Conservation (phyloP, 768 basidiomycete genomes). For the Phallus indusiatus region DNA sequence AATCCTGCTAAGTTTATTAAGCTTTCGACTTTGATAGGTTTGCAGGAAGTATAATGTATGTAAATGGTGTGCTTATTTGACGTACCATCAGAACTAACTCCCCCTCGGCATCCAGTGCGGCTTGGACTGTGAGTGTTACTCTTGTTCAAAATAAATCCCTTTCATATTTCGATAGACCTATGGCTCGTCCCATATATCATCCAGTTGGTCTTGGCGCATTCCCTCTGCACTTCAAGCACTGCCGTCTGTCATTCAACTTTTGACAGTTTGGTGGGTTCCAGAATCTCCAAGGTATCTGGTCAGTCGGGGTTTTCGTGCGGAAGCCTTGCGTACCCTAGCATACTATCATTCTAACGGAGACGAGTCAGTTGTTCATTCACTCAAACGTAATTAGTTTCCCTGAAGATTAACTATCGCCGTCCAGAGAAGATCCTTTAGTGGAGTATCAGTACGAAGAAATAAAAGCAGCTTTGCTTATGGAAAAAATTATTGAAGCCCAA, state of each 20-base stretch:
- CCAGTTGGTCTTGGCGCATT: constrained; percentile 26
- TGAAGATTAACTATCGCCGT: not conserved
- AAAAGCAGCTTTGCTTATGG: constrained; percentile 33
- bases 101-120: not conserved
- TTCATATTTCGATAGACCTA: constrained; percentile 32
- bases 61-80: not conserved
- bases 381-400: not conserved
- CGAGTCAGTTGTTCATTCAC: constrained; percentile 10
- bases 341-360: constrained; percentile 34
- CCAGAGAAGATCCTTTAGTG: constrained; percentile 41
- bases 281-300: constrained; percentile 32
- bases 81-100: not conserved
- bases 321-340: constrained; percentile 27
- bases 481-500: not conserved
- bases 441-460: constrained; percentile 58
- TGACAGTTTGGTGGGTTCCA: constrained; percentile 26
- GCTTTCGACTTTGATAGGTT: constrained; percentile 1
- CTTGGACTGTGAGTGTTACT: not conserved
- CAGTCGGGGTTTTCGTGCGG: constrained; percentile 23
- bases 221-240: constrained; percentile 24
- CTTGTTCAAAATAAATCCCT: constrained; percentile 21
- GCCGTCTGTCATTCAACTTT: constrained; percentile 21
- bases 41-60: constrained; percentile 4
- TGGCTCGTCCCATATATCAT: constrained; percentile 50
- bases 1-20: not conserved